Evolutionary conservation across 2,329 filamentous ascomycete species (phyloP), one percentile per base, ranked within the genome.

Genomic region (Geosmithia putterillii): DNA sequence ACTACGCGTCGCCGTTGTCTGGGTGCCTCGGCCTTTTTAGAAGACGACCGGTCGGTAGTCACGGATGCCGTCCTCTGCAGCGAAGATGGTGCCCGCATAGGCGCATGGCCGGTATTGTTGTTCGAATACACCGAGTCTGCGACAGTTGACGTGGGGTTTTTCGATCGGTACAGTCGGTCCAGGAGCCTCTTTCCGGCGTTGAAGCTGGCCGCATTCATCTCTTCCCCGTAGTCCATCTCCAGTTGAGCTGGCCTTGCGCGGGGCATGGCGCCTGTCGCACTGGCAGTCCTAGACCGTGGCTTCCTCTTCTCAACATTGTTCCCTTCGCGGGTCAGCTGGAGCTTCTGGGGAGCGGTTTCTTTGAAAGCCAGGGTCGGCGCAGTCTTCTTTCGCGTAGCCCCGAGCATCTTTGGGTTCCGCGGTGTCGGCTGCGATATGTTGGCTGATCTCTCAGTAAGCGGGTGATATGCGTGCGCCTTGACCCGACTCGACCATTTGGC

Each of bases 121-220:
- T n/a, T 36, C 15, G 41, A 42, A 14, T 8, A 22, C 22, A 43
- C 37, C 21, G 42, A 39, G 35, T 22, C n/a, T 19, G 32, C 23
- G 10, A 20, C 42, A 19, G 40, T 42, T 18, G 22, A 21, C 10
- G 7, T 18, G 10, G 19, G 22, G 23, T 15, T 9, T 17, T 38
- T 41, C 8, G 19, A 32, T 14, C 19, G 40, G 25, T 45, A 45
- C 9, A 45, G 35, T 15, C 36, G 44, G 28, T 45, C 44, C 8
- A 45, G 44, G 9, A 64, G 58, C 48, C 61, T 70, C 53, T 81
- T 81, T 20, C 63, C 67, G 3, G 62, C 59, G 42, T 66, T 60
- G 47, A 81, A 79, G 9, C 58, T 60, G 38, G 60, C 54, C 7
- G 56, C 56, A 19, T 51, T 55, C 10, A 55, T 52, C 36, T 57